Base-by-base conservation (phyloP, 2,329 filamentous ascomycete genomes). In the Botryotinia narcissicola region DNA sequence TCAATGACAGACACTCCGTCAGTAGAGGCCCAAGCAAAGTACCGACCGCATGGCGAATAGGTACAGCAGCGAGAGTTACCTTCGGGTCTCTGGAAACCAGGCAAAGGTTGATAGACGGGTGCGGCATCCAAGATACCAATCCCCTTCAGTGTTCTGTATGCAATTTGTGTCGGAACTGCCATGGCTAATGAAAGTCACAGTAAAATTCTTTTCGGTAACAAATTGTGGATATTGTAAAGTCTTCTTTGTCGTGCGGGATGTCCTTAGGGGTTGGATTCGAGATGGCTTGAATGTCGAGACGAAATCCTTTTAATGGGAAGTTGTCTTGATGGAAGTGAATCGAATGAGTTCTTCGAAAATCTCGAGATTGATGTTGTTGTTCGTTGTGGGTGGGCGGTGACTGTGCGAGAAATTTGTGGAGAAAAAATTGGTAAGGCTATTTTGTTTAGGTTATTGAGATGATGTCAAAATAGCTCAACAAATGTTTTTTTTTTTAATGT, bases 11-110 rank as follows among this genome's bases (percentile, higher is more conserved):
- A 91, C 80, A 99, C 95, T 81, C 90, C 91, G 80, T 97, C 94
- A 76, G 91, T 92, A 76, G 93, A 93, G 78, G 95, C 95, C 92
- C 93, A 99, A 76, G 94, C 95, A 84, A 98, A 97, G 86, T 95
- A 99, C 82, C 93, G 93, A 82, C 96, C 95, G 84, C 96, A 97
- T 74, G 94, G 93, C 76, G 96, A 98, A 87, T 99, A 99, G 80
- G 90, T 90, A 87, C 93, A 97, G 86, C 94, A 98, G 83, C 96
- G 92, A 81, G 97, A 89, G 85, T 95, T 97, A 82, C 95, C 95
- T 87, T 97, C 93, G 75, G 95, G 95, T 85, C 92, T 94, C 80
- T 83, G 83, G 83, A 98, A 98, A 80, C 92, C 95, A 81, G 93
- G 86, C 81, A 98, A 88, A 81, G 91, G 86, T 83, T 93, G 89